Evolutionary conservation across 192 early-diverging fungal species (phyloP).

Genomic region (Radiomyces spectabilis): DNA sequence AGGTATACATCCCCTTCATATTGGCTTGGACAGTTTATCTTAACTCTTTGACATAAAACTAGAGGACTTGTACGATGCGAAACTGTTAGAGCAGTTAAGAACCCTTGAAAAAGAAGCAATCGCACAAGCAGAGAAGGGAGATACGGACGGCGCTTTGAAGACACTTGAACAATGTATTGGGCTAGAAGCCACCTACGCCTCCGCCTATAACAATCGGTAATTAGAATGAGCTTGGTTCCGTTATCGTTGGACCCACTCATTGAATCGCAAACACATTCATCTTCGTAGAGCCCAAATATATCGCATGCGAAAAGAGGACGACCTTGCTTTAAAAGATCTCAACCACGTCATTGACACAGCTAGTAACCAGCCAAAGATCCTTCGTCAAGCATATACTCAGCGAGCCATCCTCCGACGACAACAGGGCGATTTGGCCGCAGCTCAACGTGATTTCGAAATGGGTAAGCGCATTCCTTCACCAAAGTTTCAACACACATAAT

Average conservation of each 20-base stretch:
- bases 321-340: slow-evolving; percentile 32
- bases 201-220: slow-evolving; percentile 45
- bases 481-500: not conserved
- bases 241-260: not conserved
- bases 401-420: slow-evolving; percentile 37
- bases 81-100: slow-evolving; percentile 24
- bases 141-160: slow-evolving; percentile 30
- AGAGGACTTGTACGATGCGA: slow-evolving; percentile 10
- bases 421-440: slow-evolving; percentile 31
- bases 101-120: slow-evolving; percentile 33
- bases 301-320: slow-evolving; percentile 29
- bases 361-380: slow-evolving; percentile 30
- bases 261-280: too few species aligned
- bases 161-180: slow-evolving; percentile 32
- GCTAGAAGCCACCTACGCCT: slow-evolving; percentile 36
- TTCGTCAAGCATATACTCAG: slow-evolving; percentile 46
- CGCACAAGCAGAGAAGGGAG: slow-evolving; percentile 31
- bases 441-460: slow-evolving; percentile 37
- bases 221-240: not conserved
- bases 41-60: not conserved
- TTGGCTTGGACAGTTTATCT: not conserved
- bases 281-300: slow-evolving; percentile 42
- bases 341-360: slow-evolving; percentile 34
- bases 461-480: slow-evolving; percentile 10
- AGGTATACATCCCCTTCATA: slow-evolving; percentile 5